Base-by-base conservation (phyloP, 495 filamentous ascomycete genomes). In the Daldinia concentrica region DNA sequence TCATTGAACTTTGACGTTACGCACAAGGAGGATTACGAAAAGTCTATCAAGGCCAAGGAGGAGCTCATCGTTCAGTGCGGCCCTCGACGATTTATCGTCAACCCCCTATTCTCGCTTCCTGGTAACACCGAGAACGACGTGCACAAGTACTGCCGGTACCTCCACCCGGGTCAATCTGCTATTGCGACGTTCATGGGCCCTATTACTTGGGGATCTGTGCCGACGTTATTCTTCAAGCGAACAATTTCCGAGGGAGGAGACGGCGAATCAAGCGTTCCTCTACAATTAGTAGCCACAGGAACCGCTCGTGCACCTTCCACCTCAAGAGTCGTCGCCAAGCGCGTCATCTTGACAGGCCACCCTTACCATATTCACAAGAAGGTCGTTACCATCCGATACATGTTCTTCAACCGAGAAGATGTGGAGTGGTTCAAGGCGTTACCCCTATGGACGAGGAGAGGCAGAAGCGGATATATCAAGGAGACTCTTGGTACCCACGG, bases 321-420 rank as follows among this genome's bases (percentile, higher is more conserved):
- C 8, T 82, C 83, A 30, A 91, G 96, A 45, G 90, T 98, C 17
- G 88, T 98, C 59, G 94, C 94, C 67, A 99, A 99, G 82, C 90
- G 95, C 60, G 90, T 95, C 69, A 94, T 98, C 66, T 85, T 99
- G 61, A 97, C 95, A 0, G 95, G 95, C 41, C 95, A 98, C 78
- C 95, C 96, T 0, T 97, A 92, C 83, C 98, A 99, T 84, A 98
- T 99, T 74, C 94, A 99, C 87, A 95, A 95, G 83, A 93, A 92
- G 79, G 82, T 98, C 26, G 96, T 98, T 61, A 98, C 96, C 1
- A 89, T 99, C 24, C 90, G 95, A 26, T 98, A 98, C 86, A 98
- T 99, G 95, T 99, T 99, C 85, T 99, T 99, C 87, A 97, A 97
- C 81, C 79, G 87, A 15, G 93, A 97, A 79, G 96, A 99, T 76